phyloP scores from a whole-genome alignment of 495 filamentous ascomycete genomes.

The Polyplosphaeria fusca region DNA sequence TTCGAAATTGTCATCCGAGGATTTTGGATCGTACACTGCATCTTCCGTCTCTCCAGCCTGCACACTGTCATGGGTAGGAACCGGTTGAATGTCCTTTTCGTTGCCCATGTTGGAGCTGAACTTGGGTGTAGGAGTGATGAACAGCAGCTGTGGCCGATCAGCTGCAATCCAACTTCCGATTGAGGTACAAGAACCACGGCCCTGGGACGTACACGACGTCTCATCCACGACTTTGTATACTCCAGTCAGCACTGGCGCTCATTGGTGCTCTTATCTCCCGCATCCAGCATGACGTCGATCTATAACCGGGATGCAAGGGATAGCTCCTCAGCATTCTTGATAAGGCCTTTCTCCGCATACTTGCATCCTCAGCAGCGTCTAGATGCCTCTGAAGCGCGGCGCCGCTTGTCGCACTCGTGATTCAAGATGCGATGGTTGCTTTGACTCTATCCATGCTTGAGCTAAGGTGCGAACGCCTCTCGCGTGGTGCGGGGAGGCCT shows the following conservation, averaged over 20 bases:
- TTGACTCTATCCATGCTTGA: no score
- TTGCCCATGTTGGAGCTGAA: no score
- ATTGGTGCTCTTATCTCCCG: slow-evolving; percentile 6
- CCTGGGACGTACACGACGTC: not conserved
- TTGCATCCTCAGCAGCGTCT: not conserved
- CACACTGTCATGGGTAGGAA: not conserved
- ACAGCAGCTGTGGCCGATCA: no score
- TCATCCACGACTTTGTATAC: not conserved
- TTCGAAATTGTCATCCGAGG: slow-evolving; percentile 41
- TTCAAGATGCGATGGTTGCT: no score
- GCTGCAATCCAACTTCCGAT: no score
- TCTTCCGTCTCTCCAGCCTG: slow-evolving; percentile 11
- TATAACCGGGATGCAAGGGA: not conserved
- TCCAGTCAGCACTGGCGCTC: not conserved
- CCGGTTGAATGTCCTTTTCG: slow-evolving; percentile 16
- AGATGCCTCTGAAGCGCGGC: no score
- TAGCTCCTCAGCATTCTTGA: not conserved
- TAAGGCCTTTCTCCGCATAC: not conserved
- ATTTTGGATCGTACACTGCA: slow-evolving; percentile 6
- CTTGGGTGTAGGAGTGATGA: no score
- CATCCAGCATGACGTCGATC: slow-evolving; percentile 2
- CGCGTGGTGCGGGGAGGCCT: no score
- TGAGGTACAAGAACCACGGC: not conserved
- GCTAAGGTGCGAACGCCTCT: no score
- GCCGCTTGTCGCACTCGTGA: no score